Evolutionary conservation across 2,329 filamentous ascomycete species (phyloP).

Genomic region (Penicillium concentricum): DNA sequence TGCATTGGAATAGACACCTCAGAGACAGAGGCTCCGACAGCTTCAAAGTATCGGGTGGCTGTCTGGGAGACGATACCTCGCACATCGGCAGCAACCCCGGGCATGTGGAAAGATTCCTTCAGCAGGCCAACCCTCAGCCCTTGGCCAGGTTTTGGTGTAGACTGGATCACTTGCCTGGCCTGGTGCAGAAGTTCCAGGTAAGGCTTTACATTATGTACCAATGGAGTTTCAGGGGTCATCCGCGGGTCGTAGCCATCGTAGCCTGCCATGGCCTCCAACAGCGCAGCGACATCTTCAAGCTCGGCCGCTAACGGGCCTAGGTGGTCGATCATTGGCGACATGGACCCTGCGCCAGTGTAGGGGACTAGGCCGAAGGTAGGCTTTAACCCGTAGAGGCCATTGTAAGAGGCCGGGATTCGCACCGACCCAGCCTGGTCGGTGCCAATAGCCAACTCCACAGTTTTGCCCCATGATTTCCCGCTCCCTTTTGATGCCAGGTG

Average conservation of each 20-base stretch:
- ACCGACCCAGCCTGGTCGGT: slow-evolving; percentile 44
- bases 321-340: slow-evolving; percentile 47
- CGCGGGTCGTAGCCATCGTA: slow-evolving; percentile 51
- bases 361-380: slow-evolving; percentile 52
- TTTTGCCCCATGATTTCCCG: slow-evolving; percentile 24
- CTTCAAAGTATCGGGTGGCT: slow-evolving; percentile 38
- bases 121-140: slow-evolving; percentile 48
- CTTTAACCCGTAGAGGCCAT: slow-evolving; percentile 48
- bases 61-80: slow-evolving; percentile 36
- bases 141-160: slow-evolving; percentile 22
- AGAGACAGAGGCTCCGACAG: slow-evolving; percentile 46
- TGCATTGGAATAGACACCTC: slow-evolving; percentile 52
- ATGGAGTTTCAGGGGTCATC: slow-evolving; percentile 40
- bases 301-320: slow-evolving; percentile 48
- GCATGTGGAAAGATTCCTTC: slow-evolving; percentile 44
- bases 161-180: background rate
- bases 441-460: slow-evolving; percentile 38
- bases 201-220: slow-evolving; percentile 32
- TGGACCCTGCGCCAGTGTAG: slow-evolving; percentile 49
- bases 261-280: slow-evolving; percentile 49
- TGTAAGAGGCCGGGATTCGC: slow-evolving; percentile 41
- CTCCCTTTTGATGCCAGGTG: slow-evolving; percentile 5
- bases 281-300: slow-evolving; percentile 43
- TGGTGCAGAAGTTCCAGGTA: slow-evolving; percentile 31
- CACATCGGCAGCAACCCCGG: slow-evolving; percentile 42